Evolutionary conservation across 495 filamentous ascomycete species (phyloP), one percentile per base, ranked within the genome.

Genomic region (Cairneyella variabilis): DNA sequence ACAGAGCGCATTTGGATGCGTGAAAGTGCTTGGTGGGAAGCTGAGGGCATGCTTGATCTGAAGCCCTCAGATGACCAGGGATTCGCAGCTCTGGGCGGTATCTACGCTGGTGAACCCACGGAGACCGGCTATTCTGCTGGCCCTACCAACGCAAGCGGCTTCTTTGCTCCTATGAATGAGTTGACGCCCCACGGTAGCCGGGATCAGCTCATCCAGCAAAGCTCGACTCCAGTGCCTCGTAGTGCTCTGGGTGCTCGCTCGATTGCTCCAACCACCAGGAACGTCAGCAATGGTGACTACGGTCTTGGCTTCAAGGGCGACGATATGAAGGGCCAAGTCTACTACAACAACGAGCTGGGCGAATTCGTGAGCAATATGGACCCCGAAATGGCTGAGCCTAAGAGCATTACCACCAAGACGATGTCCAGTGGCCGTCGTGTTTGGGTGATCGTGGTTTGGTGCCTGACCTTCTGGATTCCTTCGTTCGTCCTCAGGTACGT

Each of bases 11-110:
- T 98, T 32, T 98, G 93, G 93, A 91, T 97, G 76, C 78, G 93
- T 37, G 93, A 98, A 65, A 81, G 73, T 43, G 84, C 90, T 9
- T 98, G 93, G 93, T 96, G 93, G 91, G 95, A 97, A 68, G 91
- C 91, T 10, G 93, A 98, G 69, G 88, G 82, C 53, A 96, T 96
- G 88, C 83, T 97, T 23, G 93, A 98, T 64, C 69, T 97, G 52
- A 95, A 95, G 67, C 83, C 88, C 0, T 64, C 67, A 20, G 69
- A 66, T 30, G 69, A 76, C 26, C 55, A 63, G 36, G 67, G 58
- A 22, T 74, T 75, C 59, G 72, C 67, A 45, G 76, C 76, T 64
- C 69, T 81, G 48, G 79, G 77, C 11, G 65, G 58, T 25, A 66
- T 72, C 62, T 54, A 69, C 17, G 67, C 61, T n/a, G 62, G 57